Evolutionary conservation across 2,329 filamentous ascomycete species (phyloP).

Genomic region (Nemania sp.): DNA sequence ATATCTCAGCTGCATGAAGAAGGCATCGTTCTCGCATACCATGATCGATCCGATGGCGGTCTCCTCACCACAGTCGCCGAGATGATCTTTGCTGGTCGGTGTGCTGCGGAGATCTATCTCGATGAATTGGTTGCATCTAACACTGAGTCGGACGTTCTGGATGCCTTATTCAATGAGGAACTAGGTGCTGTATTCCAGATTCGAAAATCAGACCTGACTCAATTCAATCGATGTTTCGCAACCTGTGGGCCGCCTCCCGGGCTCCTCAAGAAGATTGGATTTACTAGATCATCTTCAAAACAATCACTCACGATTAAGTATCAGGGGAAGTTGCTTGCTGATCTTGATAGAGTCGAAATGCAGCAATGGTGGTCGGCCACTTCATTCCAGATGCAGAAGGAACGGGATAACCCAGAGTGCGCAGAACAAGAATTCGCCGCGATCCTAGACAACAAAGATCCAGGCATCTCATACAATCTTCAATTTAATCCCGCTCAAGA

Average conservation of each 20-base stretch:
- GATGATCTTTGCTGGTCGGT: constrained; percentile 98
- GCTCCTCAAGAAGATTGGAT: constrained; percentile 81
- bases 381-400: constrained; percentile 86
- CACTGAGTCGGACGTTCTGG: constrained; percentile 66
- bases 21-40: constrained; percentile 35
- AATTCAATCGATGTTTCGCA: constrained; percentile 88
- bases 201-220: constrained; percentile 77
- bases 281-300: constrained; percentile 68
- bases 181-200: constrained; percentile 96
- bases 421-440: constrained; percentile 81
- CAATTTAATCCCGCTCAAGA: constrained; percentile 79
- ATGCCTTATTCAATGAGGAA: constrained; percentile 92
- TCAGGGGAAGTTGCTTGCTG: constrained; percentile 68
- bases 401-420: constrained; percentile 85
- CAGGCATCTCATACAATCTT: constrained; percentile 82
- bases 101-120: constrained; percentile 81
- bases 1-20: constrained; percentile 65
- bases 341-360: constrained; percentile 69
- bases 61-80: constrained; percentile 73
- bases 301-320: constrained; percentile 79
- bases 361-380: constrained; percentile 89
- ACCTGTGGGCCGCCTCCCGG: constrained; percentile 83
- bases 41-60: constrained; percentile 27
- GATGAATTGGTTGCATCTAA: constrained; percentile 70
- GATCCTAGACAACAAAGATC: constrained; percentile 74